A percentile compares a stretch with the other conserved stretches of the same genome.
Conservation (phyloP, 129 eudicot genomes). For the Lactuca sativa region DNA sequence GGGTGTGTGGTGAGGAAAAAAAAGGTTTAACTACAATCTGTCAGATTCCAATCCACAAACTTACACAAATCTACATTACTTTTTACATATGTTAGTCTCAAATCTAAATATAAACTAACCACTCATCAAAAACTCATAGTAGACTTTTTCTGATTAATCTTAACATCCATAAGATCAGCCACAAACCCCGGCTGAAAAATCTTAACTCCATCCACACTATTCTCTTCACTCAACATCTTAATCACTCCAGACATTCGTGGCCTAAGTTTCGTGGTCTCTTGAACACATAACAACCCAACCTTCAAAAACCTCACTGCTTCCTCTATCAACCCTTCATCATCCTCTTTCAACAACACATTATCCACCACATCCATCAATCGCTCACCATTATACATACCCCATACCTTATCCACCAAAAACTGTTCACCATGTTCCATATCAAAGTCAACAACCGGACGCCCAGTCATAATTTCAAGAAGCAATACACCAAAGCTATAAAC, state of each 20-base stretch:
- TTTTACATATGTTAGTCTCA: constrained; percentile 27
- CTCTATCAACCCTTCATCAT: constrained; percentile 37
- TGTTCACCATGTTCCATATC: constrained; percentile 67
- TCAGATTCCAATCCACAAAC: constrained; percentile 23
- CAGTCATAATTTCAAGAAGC: constrained; percentile 64
- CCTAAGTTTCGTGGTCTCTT: constrained; percentile 57
- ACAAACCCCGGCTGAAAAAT: constrained; percentile 72
- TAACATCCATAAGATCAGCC: constrained; percentile 66
- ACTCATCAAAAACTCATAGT: constrained; percentile 35
- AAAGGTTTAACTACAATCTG: not conserved
- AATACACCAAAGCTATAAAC: constrained; percentile 89
- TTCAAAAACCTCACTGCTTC: constrained; percentile 57
- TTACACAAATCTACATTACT: not conserved
- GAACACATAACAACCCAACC: constrained; percentile 85
- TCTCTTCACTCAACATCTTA: constrained; percentile 59
- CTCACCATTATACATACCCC: constrained; percentile 58
- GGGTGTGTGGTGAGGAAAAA: not conserved
- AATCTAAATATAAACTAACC: constrained; percentile 5
- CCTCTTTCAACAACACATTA: constrained; percentile 48
- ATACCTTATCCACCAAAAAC: constrained; percentile 80
- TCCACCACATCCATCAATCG: constrained; percentile 55
- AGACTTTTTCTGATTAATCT: constrained; percentile 39
- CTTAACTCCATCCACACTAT: constrained; percentile 19
- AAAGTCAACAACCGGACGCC: constrained; percentile 59
- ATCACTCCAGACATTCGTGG: constrained; percentile 64